These are phyloP conservation scores for Oryza rufipogon DNA, from an alignment of 176 grass and related monocot genomes.

Conservation along the genomic window DNA sequence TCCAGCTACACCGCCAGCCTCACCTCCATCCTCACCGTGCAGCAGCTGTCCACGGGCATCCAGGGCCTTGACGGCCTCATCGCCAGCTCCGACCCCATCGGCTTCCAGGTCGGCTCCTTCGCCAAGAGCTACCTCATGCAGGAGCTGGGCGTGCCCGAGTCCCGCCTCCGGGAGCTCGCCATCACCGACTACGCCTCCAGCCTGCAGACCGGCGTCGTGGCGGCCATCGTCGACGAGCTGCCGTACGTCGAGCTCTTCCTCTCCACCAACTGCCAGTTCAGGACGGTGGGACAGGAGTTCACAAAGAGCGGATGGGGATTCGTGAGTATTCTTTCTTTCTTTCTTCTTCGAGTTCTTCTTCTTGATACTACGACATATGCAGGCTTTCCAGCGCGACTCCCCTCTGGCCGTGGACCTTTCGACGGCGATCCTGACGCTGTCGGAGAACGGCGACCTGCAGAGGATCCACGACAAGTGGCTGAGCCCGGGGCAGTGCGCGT, in stretches of 20 bases:
- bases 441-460: conserved; percentile 93
- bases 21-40: conserved; percentile 92
- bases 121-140: conserved; percentile 78
- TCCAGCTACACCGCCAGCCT: conserved; percentile 97
- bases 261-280: conserved; percentile 82
- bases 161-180: conserved; percentile 54
- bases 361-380: too few species aligned
- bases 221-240: conserved; percentile 89
- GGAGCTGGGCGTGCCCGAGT: conserved; percentile 70
- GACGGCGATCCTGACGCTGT: conserved; percentile 89
- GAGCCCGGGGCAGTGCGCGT: conserved; percentile 37
- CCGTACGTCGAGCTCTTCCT: conserved; percentile 89
- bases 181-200: conserved; percentile 62
- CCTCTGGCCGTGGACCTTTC: conserved; percentile 85
- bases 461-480: conserved; percentile 98
- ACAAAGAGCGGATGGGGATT: conserved; percentile 99
- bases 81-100: conserved; percentile 64
- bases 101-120: conserved; percentile 89
- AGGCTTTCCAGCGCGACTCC: conserved; percentile 86
- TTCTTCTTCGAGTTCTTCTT: neutral
- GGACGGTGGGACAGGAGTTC: conserved; percentile 81
- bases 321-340: conserved; percentile 37
- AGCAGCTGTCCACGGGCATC: conserved; percentile 85
- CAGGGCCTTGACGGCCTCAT: conserved; percentile 75
- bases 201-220: conserved; percentile 77